A percentile compares a stretch with the other conserved stretches of the same genome.
These are phyloP conservation scores for Ogataea haglerorum DNA, from an alignment of 805 yeast genomes.

Conservation along the genomic window DNA sequence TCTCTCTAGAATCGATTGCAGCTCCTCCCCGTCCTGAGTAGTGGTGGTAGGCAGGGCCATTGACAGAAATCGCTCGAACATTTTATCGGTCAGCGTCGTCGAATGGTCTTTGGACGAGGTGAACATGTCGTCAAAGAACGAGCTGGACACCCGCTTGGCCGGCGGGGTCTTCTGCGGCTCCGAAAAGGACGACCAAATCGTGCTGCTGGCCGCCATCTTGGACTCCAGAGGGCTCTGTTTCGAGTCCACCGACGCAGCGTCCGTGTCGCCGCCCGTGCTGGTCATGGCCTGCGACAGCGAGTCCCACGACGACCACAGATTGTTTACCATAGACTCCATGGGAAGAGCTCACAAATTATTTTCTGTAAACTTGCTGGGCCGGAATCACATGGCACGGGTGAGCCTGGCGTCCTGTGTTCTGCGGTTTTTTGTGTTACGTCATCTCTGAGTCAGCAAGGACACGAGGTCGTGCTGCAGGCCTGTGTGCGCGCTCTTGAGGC, in stretches of 20 bases:
- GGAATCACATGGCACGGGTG: background rate
- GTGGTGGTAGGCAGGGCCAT: slow-evolving; percentile 70
- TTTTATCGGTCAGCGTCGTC: slow-evolving; percentile 52
- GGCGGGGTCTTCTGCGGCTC: slow-evolving; percentile 9
- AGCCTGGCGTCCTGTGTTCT: too few species aligned
- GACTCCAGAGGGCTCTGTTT: background rate
- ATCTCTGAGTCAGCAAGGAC: slow-evolving; percentile 22
- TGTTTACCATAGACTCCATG: slow-evolving; percentile 32
- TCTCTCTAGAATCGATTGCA: slow-evolving; percentile 44
- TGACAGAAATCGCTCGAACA: slow-evolving; percentile 66
- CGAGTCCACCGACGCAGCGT: background rate
- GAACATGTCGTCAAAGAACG: slow-evolving; percentile 24
- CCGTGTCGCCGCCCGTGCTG: slow-evolving; percentile 4
- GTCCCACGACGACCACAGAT: slow-evolving; percentile 28
- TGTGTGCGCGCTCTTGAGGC: slow-evolving; percentile 14
- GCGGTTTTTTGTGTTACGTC: background rate
- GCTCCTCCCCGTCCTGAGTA: slow-evolving; percentile 38
- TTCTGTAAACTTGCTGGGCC: slow-evolving; percentile 3
- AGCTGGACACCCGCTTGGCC: slow-evolving; percentile 8
- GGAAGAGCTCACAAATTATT: background rate
- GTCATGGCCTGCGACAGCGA: slow-evolving; percentile 14
- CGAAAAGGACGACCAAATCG: slow-evolving; percentile 18
- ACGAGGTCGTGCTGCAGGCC: slow-evolving; percentile 10
- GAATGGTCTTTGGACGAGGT: slow-evolving; percentile 12
- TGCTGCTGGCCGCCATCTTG: slow-evolving; percentile 10